phyloP scores from a whole-genome alignment of 192 early-diverging fungal genomes.

The Podila clonocystis region DNA sequence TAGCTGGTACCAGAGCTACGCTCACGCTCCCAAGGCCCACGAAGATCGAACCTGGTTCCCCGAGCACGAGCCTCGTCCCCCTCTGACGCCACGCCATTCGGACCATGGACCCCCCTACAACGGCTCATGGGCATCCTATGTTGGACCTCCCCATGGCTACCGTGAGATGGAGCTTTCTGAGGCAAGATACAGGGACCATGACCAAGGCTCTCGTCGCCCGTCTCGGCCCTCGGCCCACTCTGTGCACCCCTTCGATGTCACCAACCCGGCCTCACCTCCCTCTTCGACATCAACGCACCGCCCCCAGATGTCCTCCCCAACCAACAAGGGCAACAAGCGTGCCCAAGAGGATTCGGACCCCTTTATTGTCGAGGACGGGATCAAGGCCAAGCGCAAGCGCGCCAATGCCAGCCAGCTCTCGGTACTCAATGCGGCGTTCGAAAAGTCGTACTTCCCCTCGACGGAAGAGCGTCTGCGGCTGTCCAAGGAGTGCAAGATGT shows the following conservation, averaged over 20 bases:
- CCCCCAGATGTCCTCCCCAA: too few relatives aligned
- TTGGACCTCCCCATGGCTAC: background rate
- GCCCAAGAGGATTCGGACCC: conserved; percentile 19
- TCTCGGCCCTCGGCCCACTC: conserved; percentile 13
- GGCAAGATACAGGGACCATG: background rate
- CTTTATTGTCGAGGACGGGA: conserved; percentile 37
- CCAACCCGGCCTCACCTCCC: too few relatives aligned
- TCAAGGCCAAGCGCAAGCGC: conserved; percentile 82
- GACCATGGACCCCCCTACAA: background rate
- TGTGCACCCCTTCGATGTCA: conserved; percentile 39
- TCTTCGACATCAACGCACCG: background rate
- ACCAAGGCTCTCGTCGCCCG: conserved; percentile 5
- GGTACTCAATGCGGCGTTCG: conserved; percentile 81
- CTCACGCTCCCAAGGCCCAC: conserved; percentile 6
- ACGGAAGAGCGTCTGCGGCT: conserved; percentile 82
- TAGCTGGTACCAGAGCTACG: conserved; percentile 46
- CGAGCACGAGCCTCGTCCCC: background rate
- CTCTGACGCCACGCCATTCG: conserved; percentile 19
- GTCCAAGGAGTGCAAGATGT: conserved; percentile 85
- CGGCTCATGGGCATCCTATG: too few relatives aligned
- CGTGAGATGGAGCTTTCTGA: background rate
- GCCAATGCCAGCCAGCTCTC: conserved; percentile 81
- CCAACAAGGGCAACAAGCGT: conserved; percentile 10
- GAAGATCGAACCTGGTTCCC: too few relatives aligned
- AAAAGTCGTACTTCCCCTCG: conserved; percentile 83